phyloP scores from a whole-genome alignment of 345 rosid species.

The Euclidium syriacum region DNA sequence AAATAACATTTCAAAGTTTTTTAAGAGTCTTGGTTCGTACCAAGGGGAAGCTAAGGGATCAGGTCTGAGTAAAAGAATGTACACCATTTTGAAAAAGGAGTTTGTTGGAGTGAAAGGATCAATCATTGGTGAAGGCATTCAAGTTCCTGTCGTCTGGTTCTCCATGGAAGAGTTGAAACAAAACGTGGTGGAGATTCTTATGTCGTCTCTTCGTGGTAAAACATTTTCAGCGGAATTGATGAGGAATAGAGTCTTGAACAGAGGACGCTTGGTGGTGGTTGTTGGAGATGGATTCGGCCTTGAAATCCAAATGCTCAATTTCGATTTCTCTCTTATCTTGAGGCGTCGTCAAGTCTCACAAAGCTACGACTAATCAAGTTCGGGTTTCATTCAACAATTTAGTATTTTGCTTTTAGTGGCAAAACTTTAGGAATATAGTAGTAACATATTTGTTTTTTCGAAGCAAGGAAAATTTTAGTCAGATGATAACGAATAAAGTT shows the following conservation, averaged over 20 bases:
- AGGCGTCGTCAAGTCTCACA: conserved; percentile 15
- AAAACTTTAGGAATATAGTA: too few relatives aligned
- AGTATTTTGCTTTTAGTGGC: too few relatives aligned
- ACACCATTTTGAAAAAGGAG: conserved; percentile 18
- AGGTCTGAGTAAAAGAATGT: conserved; percentile 3
- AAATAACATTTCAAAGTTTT: neutral
- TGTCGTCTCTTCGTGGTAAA: conserved; percentile 19
- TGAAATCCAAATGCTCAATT: conserved; percentile 14
- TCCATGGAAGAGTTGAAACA: conserved; percentile 1
- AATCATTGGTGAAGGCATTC: conserved; percentile 19
- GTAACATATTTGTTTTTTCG: too few relatives aligned
- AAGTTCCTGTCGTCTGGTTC: conserved; percentile 19
- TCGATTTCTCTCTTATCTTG: conserved; percentile 18
- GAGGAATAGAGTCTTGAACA: conserved; percentile 12
- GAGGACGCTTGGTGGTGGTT: conserved; percentile 23
- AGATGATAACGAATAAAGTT: too few relatives aligned
- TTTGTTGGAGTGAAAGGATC: conserved; percentile 23
- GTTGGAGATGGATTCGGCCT: conserved; percentile 24
- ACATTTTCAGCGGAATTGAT: conserved; percentile 5
- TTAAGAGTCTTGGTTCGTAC: too few relatives aligned
- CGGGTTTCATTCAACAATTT: too few relatives aligned
- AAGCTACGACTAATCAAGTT: too few relatives aligned
- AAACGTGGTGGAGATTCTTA: conserved; percentile 19
- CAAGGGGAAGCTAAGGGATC: conserved; percentile 9
- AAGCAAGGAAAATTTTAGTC: too few relatives aligned